Base-by-base conservation (phyloP, 148 eudicot genomes). In the Spergularia bocconei region DNA sequence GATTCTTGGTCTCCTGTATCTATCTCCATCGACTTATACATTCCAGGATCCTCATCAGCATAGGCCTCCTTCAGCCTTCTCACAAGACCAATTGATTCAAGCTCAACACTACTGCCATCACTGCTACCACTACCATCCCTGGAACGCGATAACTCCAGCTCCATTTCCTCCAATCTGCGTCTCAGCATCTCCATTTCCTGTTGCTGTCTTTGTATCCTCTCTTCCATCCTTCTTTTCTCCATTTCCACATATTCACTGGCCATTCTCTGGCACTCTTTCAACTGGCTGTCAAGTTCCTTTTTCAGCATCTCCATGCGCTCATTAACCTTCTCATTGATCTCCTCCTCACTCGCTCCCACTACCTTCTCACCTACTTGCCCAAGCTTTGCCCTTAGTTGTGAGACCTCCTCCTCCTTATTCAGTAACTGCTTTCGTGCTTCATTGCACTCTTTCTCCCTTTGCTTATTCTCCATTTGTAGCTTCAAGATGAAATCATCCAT, bases 21-120 rank as follows among this genome's bases (percentile, higher is more conserved):
- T 76, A 89, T 79, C 67, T 96, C 99, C 99, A 96, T 96, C 6
- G 98, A 96, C 79, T 92, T 92, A 58, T 80, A 85, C 98, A 95
- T 96, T 53, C 90, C 91, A 0, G 90, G 85, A 75, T 92, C 98
- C 41, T 89, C 99, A 33, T 88, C 91, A 50, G 84, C 79, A 69
- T 82, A 89, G 2, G 79, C 82, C 65, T 92, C 92, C 79, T 87
- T 72, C 19, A 96, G 85, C 68, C 86, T 84, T 73, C 72, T 91
- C 2, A 84, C 88, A 68, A 96, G 86, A 47, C 87, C 79, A 50
- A 83, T 75, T 66, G 87, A 87, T 16, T 89, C 88, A 48, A 81
- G 71, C 2, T 81, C 87, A 2, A 69, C 44, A 25, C 83, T 83
- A 63, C 79, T 78, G 6, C 58, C 81, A 57, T 89, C 90, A 25